Percentiles rank a stretch among this genome's conserved stretches.
phyloP scores from a whole-genome alignment of 2,329 filamentous ascomycete species.

The Lithohypha guttulata region DNA sequence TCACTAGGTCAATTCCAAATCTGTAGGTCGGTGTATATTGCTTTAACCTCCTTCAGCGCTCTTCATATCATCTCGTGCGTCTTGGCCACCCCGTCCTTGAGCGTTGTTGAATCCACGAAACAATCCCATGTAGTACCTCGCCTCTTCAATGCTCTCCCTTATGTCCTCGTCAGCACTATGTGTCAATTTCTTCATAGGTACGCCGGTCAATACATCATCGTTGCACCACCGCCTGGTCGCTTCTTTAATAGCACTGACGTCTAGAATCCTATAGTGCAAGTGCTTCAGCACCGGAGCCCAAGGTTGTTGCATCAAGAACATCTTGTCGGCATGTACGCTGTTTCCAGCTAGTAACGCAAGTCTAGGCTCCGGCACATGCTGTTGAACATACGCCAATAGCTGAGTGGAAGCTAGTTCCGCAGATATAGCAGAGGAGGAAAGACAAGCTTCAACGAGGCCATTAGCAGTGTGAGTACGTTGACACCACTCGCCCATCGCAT shows the following conservation, averaged over 20 bases:
- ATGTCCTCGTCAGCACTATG: slow-evolving; percentile 87
- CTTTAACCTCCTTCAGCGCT: too few relatives aligned
- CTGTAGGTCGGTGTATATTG: too few relatives aligned
- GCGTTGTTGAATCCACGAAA: too few relatives aligned
- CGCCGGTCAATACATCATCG: slow-evolving; percentile 46
- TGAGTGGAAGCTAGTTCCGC: slow-evolving; percentile 54
- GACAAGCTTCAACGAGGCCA: slow-evolving; percentile 51
- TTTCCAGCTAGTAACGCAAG: slow-evolving; percentile 77
- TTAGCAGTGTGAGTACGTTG: slow-evolving; percentile 67
- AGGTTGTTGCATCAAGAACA: slow-evolving; percentile 64
- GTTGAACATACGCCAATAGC: slow-evolving; percentile 68
- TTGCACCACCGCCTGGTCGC: slow-evolving; percentile 71
- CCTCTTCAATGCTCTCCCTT: slow-evolving; percentile 87
- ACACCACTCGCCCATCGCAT: slow-evolving; percentile 82
- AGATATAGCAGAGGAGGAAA: slow-evolving; percentile 45
- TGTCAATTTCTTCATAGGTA: slow-evolving; percentile 60
- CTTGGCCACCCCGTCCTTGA: too few relatives aligned
- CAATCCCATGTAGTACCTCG: slow-evolving; percentile 66
- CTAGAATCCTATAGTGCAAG: slow-evolving; percentile 80
- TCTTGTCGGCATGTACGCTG: slow-evolving; percentile 79
- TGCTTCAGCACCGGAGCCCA: slow-evolving; percentile 64
- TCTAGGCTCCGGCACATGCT: slow-evolving; percentile 54
- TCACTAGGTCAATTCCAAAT: too few relatives aligned
- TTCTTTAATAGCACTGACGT: slow-evolving; percentile 89
- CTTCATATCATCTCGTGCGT: too few relatives aligned